These are phyloP conservation scores for Calonectria pauciramosa DNA, from an alignment of 2,329 filamentous ascomycete genomes.

Conservation along the genomic window DNA sequence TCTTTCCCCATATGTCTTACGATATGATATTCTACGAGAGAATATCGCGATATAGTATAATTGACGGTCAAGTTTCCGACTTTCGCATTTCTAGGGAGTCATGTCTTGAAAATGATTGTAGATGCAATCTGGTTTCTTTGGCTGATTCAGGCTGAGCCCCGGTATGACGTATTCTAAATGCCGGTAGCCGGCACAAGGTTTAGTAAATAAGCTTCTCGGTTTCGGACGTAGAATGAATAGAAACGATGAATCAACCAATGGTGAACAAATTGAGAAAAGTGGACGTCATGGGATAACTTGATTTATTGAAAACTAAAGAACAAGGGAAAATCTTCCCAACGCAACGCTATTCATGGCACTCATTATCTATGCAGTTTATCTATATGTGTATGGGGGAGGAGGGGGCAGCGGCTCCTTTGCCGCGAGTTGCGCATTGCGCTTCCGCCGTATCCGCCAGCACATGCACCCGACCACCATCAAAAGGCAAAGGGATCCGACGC, in stretches of 20 bases:
- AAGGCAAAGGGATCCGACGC: neutral
- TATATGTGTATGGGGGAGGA: neutral
- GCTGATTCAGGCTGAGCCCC: neutral
- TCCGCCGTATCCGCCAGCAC: neutral
- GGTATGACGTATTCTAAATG: neutral
- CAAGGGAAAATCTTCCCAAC: neutral
- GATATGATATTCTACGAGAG: too few species aligned
- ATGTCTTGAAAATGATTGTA: neutral
- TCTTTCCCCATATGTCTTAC: too few species aligned
- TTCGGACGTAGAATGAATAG: neutral
- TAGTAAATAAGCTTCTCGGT: neutral
- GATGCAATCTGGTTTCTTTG: neutral
- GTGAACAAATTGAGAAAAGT: neutral
- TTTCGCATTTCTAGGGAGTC: neutral
- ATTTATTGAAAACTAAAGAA: neutral
- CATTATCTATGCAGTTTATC: neutral
- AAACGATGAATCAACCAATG: neutral
- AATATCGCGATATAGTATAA: neutral
- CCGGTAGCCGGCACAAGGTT: neutral
- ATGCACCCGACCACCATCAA: neutral
- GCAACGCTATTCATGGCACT: neutral
- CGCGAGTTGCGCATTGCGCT: slow-evolving; percentile 19
- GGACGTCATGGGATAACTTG: neutral
- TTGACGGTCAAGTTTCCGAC: neutral
- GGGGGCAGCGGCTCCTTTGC: neutral